Conservation (phyloP, 345 rosid genomes). For the Lenwebbia sp. region DNA sequence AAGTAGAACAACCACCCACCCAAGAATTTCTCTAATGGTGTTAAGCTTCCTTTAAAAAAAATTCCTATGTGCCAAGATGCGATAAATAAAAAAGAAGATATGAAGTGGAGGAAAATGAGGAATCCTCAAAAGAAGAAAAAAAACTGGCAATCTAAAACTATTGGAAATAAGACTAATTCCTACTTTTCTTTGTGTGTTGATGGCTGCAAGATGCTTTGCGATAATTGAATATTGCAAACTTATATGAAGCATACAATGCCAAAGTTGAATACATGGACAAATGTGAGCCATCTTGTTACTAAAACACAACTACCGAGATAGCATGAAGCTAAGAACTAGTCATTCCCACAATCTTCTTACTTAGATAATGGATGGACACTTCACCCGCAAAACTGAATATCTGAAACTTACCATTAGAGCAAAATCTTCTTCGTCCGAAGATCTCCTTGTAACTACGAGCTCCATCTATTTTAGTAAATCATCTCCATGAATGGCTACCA, state of each 20-base stretch:
- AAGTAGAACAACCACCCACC: neutral
- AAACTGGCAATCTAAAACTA: neutral
- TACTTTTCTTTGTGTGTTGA: neutral
- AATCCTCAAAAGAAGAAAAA: neutral
- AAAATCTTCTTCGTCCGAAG: neutral
- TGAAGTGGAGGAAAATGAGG: neutral
- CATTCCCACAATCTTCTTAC: neutral
- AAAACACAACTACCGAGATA: neutral
- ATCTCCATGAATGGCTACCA: neutral
- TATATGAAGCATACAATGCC: neutral
- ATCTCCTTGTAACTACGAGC: neutral
- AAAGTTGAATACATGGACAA: neutral
- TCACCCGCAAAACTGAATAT: neutral
- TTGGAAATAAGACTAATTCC: neutral
- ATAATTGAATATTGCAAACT: neutral
- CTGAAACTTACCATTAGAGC: neutral
- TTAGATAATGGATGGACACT: neutral
- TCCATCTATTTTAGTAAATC: neutral
- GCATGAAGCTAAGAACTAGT: neutral
- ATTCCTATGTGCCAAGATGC: neutral
- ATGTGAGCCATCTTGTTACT: neutral
- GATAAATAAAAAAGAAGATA: neutral
- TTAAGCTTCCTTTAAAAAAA: neutral
- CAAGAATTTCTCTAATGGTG: neutral
- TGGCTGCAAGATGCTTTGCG: neutral